phyloP scores from a whole-genome alignment of 177 flowering plant species.

The Tripterygium wilfordii region DNA sequence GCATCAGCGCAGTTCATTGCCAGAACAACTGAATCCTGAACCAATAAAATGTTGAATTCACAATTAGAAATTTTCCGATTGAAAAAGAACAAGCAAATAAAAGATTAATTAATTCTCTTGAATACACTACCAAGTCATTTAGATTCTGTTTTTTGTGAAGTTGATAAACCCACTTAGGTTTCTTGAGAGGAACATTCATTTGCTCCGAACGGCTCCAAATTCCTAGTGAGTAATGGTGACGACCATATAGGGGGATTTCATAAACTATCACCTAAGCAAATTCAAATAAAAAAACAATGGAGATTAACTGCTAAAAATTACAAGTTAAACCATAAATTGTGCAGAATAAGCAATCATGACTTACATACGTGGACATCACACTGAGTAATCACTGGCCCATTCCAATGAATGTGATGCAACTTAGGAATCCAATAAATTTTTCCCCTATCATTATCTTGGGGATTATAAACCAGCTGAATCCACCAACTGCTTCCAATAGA shows the following conservation, averaged over 20 bases:
- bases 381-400: slow-evolving; percentile 30
- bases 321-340: slow-evolving; percentile 1
- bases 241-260: slow-evolving; percentile 69
- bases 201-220: slow-evolving; percentile 26
- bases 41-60: neutral
- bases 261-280: slow-evolving; percentile 67
- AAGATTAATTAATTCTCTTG: neutral
- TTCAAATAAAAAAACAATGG: slow-evolving; percentile 3
- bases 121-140: slow-evolving; percentile 63
- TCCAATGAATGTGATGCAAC: slow-evolving; percentile 68
- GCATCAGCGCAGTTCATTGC: slow-evolving; percentile 68
- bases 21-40: slow-evolving; percentile 62
- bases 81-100: too few species aligned
- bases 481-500: slow-evolving; percentile 31
- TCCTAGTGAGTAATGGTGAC: slow-evolving; percentile 60
- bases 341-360: slow-evolving; percentile 30
- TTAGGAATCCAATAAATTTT: slow-evolving; percentile 43
- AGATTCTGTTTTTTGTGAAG: slow-evolving; percentile 41
- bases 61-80: too few species aligned
- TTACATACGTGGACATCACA: slow-evolving; percentile 94
- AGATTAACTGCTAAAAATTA: slow-evolving; percentile 1
- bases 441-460: slow-evolving; percentile 11
- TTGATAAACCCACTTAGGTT: slow-evolving; percentile 75
- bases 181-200: slow-evolving; percentile 29
- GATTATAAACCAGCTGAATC: slow-evolving; percentile 41